Conservation (phyloP, 257 asterid species). For the Solanum pennellii region DNA sequence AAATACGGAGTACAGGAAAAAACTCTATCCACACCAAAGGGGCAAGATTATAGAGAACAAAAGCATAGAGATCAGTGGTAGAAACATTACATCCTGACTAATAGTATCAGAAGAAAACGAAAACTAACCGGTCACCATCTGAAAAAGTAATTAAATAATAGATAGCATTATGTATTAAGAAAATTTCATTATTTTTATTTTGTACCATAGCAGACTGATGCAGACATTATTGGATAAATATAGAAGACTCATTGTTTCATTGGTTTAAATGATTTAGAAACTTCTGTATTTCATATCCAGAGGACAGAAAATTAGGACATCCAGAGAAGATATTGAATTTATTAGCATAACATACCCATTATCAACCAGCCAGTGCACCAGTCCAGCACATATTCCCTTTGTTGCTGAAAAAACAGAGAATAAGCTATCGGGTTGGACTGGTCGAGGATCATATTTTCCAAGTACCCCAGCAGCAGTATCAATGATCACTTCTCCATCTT, state of each 20-base stretch:
- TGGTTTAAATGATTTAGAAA: background rate
- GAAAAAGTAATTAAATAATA: background rate
- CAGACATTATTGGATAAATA: background rate
- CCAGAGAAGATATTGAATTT: background rate
- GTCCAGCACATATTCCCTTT: constrained; percentile 86
- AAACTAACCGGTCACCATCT: background rate
- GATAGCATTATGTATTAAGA: background rate
- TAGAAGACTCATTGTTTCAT: background rate
- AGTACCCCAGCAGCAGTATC: constrained; percentile 97
- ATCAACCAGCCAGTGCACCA: constrained; percentile 93
- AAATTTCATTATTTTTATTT: background rate
- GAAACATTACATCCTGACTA: background rate
- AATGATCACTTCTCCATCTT: constrained; percentile 91
- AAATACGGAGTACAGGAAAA: background rate
- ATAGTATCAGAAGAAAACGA: background rate
- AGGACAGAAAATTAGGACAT: background rate
- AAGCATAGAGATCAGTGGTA: background rate
- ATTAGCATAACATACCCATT: constrained; percentile 49
- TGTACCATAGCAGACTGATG: background rate
- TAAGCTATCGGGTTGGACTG: constrained; percentile 95
- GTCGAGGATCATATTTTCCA: constrained; percentile 97
- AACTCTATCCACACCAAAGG: background rate
- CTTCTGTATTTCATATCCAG: background rate
- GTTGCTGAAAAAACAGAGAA: constrained; percentile 90
- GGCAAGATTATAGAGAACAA: background rate